A percentile compares a stretch with the other conserved stretches of the same genome.
Evolutionary conservation across 768 basidiomycete species (phyloP).

Genomic region (Leccinum olivaceopallidum): DNA sequence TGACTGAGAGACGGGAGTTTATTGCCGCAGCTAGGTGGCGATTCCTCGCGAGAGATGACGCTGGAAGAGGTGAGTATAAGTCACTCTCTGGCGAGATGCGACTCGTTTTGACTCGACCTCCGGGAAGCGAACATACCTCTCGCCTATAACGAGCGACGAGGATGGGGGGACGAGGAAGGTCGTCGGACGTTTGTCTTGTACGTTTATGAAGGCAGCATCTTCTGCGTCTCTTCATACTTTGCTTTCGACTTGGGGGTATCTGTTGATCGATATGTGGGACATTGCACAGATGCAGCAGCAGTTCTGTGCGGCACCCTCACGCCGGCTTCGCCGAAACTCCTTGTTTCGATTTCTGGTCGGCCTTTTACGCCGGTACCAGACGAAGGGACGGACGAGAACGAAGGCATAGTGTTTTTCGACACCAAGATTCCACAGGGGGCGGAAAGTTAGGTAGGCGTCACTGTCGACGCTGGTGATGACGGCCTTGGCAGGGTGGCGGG

Average conservation of each 20-base stretch:
- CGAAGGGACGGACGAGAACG: constrained; percentile 73
- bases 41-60: constrained; percentile 8
- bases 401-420: constrained; percentile 68
- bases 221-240: constrained; percentile 50
- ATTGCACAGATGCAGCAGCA: constrained; percentile 15
- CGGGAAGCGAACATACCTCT: constrained; percentile 46
- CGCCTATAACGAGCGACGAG: constrained; percentile 37
- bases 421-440: constrained; percentile 37
- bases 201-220: constrained; percentile 59
- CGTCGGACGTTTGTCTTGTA: constrained; percentile 49
- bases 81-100: constrained; percentile 37
- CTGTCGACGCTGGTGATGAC: constrained; percentile 45
- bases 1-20: constrained; percentile 70
- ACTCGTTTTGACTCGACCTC: constrained; percentile 47
- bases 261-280: constrained; percentile 45
- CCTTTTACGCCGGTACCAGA: constrained; percentile 38
- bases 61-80: constrained; percentile 30
- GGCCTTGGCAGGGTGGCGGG: constrained; percentile 62
- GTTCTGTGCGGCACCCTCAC: constrained; percentile 40
- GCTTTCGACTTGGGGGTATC: constrained; percentile 45
- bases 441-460: constrained; percentile 52
- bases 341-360: constrained; percentile 60
- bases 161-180: not conserved
- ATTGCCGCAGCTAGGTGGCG: constrained; percentile 40
- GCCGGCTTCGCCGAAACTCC: constrained; percentile 54